Conservation (phyloP, 140 eudicot species). For the Oenanthe javanica region DNA sequence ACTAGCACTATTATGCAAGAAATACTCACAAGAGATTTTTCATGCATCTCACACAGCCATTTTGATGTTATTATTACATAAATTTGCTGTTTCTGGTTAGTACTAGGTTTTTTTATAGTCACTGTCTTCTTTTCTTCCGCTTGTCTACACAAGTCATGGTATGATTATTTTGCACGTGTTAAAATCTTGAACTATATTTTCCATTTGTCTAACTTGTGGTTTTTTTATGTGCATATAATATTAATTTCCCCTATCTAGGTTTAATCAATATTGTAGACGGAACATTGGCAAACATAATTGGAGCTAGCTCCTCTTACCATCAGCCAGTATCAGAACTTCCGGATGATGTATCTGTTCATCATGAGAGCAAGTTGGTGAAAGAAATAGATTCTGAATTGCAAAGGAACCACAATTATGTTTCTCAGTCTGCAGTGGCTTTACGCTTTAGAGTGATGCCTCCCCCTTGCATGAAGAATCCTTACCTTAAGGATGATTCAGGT, state of each 20-base stretch:
- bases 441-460: conserved; percentile 94
- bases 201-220: no score
- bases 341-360: conserved; percentile 22
- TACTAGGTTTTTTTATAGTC: not conserved
- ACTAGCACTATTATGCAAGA: not conserved
- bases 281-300: conserved; percentile 8
- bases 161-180: not conserved
- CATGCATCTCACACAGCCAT: not conserved
- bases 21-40: not conserved
- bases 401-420: conserved; percentile 46
- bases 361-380: conserved; percentile 28
- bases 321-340: conserved; percentile 33
- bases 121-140: not conserved
- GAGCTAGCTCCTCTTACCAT: conserved; percentile 8
- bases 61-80: not conserved
- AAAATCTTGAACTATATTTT: no score
- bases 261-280: conserved; percentile 17
- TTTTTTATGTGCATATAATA: no score
- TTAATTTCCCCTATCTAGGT: not conserved
- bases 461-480: conserved; percentile 87
- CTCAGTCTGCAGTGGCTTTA: conserved; percentile 84
- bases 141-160: not conserved
- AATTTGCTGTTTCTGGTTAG: not conserved
- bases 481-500: conserved; percentile 44
- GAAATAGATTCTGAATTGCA: conserved; percentile 19